Base-by-base conservation (phyloP, 2,329 filamentous ascomycete species). In the Aciculosporium take region DNA sequence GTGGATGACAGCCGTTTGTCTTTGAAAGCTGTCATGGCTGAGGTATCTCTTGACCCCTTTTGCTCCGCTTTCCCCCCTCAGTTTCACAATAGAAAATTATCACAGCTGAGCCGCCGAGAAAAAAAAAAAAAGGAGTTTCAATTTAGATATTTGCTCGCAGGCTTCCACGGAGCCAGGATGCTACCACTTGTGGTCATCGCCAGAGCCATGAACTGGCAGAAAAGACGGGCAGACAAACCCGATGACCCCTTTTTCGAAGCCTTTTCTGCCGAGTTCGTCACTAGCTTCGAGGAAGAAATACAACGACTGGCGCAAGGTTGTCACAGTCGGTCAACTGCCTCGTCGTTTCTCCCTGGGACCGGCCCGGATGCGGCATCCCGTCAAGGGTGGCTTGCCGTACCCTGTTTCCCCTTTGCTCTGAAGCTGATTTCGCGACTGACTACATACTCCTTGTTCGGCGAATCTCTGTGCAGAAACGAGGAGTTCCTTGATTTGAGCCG, bases 121-220 rank as follows among this genome's bases (percentile, higher is more conserved):
- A n/a, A n/a, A n/a, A n/a, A n/a, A n/a, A n/a, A 7, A 23, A 20
- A 48, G 46, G 46, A 48, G 30, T 46, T 48, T 30, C 44, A 48
- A 13, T 48, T 48, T 28, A 37, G 43, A 13, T 42, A 36, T 13
- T 24, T 45, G 18, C 41, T 45, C 7, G 43, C 43, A 2, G 45
- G 43, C 10, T 40, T 40, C 23, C 43, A 45, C 28, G 21, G 35
- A 32, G 28, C 42, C 24, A 21, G n/a, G 32, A 41, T 41, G 30
- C 43, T 48, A 8, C 46, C 46, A 7, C 46, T 38, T 35, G 33
- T 37, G 4, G 37, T 46, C 30, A 44, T 48, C 10, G 46, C 41
- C 10, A 46, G 46, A 21, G 46, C 42, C 2, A n/a, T 48, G 18
- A 44, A 37, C 23, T 48, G 46, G 46, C 46, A 48, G 38, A 40